Evolutionary conservation across 768 basidiomycete species (phyloP), one percentile per base, ranked within the genome.

Genomic region (Cystobasidium onofrii): DNA sequence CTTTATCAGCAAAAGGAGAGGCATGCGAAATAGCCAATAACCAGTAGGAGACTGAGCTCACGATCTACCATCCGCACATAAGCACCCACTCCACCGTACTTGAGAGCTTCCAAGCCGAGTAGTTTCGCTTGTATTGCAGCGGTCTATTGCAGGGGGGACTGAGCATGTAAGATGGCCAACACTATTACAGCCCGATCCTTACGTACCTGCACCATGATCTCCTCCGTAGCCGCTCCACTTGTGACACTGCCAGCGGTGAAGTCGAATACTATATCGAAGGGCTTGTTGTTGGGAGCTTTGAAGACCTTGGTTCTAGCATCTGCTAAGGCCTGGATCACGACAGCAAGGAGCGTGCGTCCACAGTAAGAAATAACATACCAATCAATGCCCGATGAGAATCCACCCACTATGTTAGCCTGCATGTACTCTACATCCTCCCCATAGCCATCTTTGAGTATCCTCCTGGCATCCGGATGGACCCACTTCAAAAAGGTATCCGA

Each of bases 241-340:
- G 69, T 34, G 12, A 52, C 34, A 34, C 36, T 39, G 2, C 63
- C 63, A 39, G 33, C 36, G 41, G 36, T 64, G 36, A 71, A 55
- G 55, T 71, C 69, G 25, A 71, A 4, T 2, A 71, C 69, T 33
- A 71, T 44, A 60, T 71, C 69, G 34, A 41, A 71, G 23, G 69
- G 54, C 55, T 71, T 71, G 36, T 60, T 34, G 23, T 46, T n/a
- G 9, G 69, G 69, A 17, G 52, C 25, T 34, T 36, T 39, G 43
- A 71, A 71, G 1, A 71, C 41, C 20, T 60, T 55, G 15, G 50
- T 36, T 12, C 69, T 12, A 1, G 69, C 9, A 4, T 71, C 69
- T 55, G 50, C 69, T 18, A 60, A 60, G 54, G 54, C 52, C 57
- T 60, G 57, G 10, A 34, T 7, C 10, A 29, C 25, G 15, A 27